Base-by-base conservation (phyloP, 2,329 filamentous ascomycete species). In the Ceratocystis cacaofunesta region DNA sequence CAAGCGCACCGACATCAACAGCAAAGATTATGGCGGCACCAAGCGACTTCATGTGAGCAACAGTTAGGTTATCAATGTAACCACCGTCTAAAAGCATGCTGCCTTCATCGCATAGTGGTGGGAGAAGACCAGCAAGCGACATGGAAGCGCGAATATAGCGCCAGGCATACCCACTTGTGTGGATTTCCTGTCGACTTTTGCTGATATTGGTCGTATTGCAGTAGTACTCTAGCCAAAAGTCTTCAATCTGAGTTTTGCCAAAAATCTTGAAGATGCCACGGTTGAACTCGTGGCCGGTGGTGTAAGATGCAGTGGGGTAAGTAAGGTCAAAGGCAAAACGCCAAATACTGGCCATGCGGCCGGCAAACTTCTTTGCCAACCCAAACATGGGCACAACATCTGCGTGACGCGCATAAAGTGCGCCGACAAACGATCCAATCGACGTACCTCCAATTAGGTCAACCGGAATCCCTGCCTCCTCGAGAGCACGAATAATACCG, bases 121-220 rank as follows among this genome's bases (percentile, higher is more conserved):
- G 95, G 5, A 99, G 79, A 8, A 99, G 77, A 1, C 95, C 94
- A 0, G 94, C 94, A 3, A 99, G 82, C 1, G 92, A 95, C 94
- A 99, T 99, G 10, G 91, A 96, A 0, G 94, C 94, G 58, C 94
- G 84, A 28, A 99, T 89, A 71, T 99, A 99, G 52, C 95, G 85
- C 94, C 94, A 99, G 0, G 94, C 92, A 72, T 99, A 99, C 15
- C 94, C 94, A 68, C 89, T 94, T 0, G 91, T 96, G 75, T 99
- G 94, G 69, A 95, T 92, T 73, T 99, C 94, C 2, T 85, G 85
- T 22, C 92, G 84, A 68, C 89, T 94, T 75, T 95, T 95, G 77
- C 89, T 95, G 76, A 99, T 97, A 75, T 97, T 99, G 46, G 95
- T 99, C 0, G 94, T 97, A 76, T 99, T 99, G 81, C 95, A 99